Evolutionary conservation across 345 rosid species (phyloP).

Genomic region (Citrus glauca): DNA sequence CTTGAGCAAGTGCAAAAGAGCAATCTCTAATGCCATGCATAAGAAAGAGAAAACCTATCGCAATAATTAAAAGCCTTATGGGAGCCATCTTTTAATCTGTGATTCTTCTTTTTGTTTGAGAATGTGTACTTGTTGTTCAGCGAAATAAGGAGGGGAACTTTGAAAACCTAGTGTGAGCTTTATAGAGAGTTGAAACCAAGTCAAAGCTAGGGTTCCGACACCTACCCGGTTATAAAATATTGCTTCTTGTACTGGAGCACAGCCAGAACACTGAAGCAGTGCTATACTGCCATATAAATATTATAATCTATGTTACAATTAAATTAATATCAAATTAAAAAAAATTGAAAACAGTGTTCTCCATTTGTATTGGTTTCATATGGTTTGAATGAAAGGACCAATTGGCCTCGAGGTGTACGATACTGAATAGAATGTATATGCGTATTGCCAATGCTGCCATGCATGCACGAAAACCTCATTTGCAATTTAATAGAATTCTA

Average conservation of each 20-base stretch:
- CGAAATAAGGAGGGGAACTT: constrained; percentile 26
- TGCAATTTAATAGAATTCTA: too few species aligned
- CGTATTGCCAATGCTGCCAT: neutral
- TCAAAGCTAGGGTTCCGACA: constrained; percentile 41
- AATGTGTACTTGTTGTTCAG: constrained; percentile 3
- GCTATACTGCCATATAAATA: neutral
- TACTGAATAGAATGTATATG: neutral
- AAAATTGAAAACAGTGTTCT: neutral
- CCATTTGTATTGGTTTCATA: neutral
- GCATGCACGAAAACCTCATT: neutral
- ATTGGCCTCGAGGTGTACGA: neutral
- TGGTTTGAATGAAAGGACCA: neutral
- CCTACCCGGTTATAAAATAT: constrained; percentile 17
- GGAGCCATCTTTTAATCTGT: constrained; percentile 22
- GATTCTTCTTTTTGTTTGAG: constrained; percentile 4
- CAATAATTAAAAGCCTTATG: constrained; percentile 25
- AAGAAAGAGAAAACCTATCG: constrained; percentile 33
- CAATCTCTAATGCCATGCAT: constrained; percentile 9
- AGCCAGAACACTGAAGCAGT: constrained; percentile 26
- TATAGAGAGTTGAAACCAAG: constrained; percentile 42
- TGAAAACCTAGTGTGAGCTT: constrained; percentile 20
- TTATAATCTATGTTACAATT: neutral
- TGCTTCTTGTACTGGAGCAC: constrained; percentile 5
- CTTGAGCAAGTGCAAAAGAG: constrained; percentile 32
- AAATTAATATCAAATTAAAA: neutral